These are phyloP conservation scores for Oldenlandia corymbosa DNA, from an alignment of 257 asterid species.

Conservation along the genomic window DNA sequence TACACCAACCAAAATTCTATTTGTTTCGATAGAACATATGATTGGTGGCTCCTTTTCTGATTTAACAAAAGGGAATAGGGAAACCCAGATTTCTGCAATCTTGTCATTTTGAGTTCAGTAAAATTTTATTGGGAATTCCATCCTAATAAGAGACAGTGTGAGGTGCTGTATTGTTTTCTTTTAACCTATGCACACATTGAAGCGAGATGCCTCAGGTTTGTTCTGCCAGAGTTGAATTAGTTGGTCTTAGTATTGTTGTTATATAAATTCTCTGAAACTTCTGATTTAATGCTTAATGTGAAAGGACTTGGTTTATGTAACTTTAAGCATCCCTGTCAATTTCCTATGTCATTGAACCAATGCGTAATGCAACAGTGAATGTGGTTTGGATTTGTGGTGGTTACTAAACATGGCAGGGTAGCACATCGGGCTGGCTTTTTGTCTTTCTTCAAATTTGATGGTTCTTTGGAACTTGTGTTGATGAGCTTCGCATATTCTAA, in stretches of 20 bases:
- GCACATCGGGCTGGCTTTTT: neutral
- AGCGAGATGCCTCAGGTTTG: neutral
- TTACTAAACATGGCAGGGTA: neutral
- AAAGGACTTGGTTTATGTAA: neutral
- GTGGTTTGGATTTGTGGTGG: neutral
- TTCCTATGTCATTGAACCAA: too few relatives aligned
- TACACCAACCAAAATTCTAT: too few relatives aligned
- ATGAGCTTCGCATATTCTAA: neutral
- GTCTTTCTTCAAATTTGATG: neutral
- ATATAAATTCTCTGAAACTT: too few relatives aligned
- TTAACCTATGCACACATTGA: neutral
- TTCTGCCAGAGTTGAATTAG: neutral
- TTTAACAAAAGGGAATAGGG: neutral
- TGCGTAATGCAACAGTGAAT: neutral
- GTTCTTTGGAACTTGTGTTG: neutral
- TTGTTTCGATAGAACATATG: neutral
- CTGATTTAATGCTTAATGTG: neutral
- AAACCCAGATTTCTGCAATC: neutral
- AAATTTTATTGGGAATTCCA: neutral
- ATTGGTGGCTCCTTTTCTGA: neutral
- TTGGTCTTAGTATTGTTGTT: too few relatives aligned
- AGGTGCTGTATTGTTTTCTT: too few relatives aligned
- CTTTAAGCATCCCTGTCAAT: neutral
- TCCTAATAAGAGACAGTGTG: neutral
- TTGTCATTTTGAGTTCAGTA: neutral